Evolutionary conservation across 768 basidiomycete genomes (phyloP).

Genomic region (Leccinum variicolor): DNA sequence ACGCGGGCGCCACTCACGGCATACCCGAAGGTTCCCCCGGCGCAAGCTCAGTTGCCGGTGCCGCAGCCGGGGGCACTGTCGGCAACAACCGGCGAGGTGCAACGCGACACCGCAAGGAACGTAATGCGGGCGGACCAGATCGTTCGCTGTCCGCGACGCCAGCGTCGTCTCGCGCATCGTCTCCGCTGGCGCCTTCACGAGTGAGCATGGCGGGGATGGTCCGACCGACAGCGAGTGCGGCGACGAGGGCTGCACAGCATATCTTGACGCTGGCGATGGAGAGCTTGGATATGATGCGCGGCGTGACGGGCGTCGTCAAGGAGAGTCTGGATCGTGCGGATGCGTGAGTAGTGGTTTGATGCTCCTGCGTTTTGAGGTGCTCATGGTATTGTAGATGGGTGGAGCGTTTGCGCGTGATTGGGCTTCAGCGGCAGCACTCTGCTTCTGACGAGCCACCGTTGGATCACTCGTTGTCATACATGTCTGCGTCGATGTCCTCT

Average conservation of each 20-base stretch:
- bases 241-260: conserved; percentile 72
- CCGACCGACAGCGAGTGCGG: conserved; percentile 47
- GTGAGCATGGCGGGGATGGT: conserved; percentile 17
- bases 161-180: conserved; percentile 33
- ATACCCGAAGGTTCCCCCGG: conserved; percentile 29
- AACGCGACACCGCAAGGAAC: conserved; percentile 33
- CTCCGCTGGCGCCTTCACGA: conserved; percentile 28
- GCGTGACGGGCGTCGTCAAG: conserved; percentile 83
- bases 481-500: neutral
- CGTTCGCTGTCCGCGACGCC: conserved; percentile 31
- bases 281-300: conserved; percentile 89
- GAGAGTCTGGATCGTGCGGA: conserved; percentile 88
- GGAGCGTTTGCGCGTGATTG: conserved; percentile 72
- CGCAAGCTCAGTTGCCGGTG: conserved; percentile 36
- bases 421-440: conserved; percentile 57
- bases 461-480: conserved; percentile 1
- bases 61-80: conserved; percentile 21
- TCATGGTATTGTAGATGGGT: conserved; percentile 60
- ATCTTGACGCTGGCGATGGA: conserved; percentile 85
- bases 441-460: conserved; percentile 14
- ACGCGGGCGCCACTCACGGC: conserved; percentile 11
- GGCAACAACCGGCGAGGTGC: conserved; percentile 19
- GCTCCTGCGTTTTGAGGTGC: neutral
- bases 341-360: conserved; percentile 48
- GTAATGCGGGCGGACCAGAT: conserved; percentile 36